phyloP scores from a whole-genome alignment of 2,329 filamentous ascomycete genomes.

The Xylariaceae sp. region DNA sequence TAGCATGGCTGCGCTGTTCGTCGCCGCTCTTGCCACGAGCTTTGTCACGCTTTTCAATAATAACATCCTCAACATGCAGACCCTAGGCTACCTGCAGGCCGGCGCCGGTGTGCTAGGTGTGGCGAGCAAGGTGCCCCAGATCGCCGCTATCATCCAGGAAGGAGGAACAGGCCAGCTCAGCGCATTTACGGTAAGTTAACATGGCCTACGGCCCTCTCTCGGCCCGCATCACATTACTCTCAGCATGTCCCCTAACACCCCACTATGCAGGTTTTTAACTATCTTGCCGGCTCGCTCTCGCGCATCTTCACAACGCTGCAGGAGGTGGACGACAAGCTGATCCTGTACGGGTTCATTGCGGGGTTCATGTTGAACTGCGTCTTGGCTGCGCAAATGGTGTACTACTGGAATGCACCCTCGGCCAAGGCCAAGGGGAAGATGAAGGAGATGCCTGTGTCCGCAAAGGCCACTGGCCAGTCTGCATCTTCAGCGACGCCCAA shows the following conservation, averaged over 20 bases:
- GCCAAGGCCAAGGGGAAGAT: conserved; percentile 48
- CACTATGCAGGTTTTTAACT: conserved; percentile 85
- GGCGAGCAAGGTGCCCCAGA: conserved; percentile 93
- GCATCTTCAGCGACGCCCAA: conserved; percentile 41
- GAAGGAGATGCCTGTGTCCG: conserved; percentile 41
- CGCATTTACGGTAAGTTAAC: conserved; percentile 80
- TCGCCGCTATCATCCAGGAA: conserved; percentile 80
- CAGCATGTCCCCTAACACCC: conserved; percentile 15
- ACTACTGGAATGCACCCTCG: conserved; percentile 86
- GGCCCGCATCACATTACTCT: conserved; percentile 3
- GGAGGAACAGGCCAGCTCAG: conserved; percentile 94
- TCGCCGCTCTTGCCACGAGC: conserved; percentile 74
- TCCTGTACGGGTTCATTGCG: conserved; percentile 91
- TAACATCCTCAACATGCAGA: conserved; percentile 67
- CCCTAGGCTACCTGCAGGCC: conserved; percentile 78
- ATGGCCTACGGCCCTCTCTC: neutral
- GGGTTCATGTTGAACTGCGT: conserved; percentile 90
- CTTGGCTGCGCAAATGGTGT: conserved; percentile 87
- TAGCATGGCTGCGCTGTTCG: conserved; percentile 74
- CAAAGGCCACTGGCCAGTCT: conserved; percentile 34
- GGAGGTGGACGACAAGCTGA: conserved; percentile 95
- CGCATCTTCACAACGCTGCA: conserved; percentile 98
- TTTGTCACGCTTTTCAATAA: conserved; percentile 74
- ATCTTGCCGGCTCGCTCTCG: conserved; percentile 87
- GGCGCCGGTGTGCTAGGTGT: conserved; percentile 83